A percentile compares a stretch with the other conserved stretches of the same genome.
phyloP scores from a whole-genome alignment of 208 protist genomes.

The Trypanosoma scelopori region DNA sequence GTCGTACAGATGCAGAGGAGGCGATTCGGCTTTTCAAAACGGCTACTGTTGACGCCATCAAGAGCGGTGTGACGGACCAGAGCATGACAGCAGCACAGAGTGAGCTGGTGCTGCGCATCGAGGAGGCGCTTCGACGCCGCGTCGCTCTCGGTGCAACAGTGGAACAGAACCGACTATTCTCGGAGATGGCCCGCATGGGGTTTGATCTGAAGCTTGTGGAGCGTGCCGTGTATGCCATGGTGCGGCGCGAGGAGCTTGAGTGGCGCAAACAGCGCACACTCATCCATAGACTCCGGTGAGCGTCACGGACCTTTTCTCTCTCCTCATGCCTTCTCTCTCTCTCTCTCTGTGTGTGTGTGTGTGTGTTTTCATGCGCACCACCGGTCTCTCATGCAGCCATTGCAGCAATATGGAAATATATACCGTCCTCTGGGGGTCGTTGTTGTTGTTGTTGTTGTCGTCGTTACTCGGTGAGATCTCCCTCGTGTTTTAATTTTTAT shows the following conservation, averaged over 20 bases:
- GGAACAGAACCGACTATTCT: slow-evolving; percentile 75
- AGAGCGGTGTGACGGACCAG: slow-evolving; percentile 74
- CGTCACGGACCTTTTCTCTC: not conserved
- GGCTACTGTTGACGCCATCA: slow-evolving; percentile 94
- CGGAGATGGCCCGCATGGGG: slow-evolving; percentile 80
- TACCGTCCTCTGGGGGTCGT: too few relatives aligned
- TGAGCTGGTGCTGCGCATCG: slow-evolving; percentile 79
- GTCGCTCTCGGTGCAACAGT: slow-evolving; percentile 85
- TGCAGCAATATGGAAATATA: too few relatives aligned
- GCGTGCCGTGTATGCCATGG: slow-evolving; percentile 87
- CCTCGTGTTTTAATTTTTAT: too few relatives aligned
- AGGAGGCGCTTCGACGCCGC: slow-evolving; percentile 80
- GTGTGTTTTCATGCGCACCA: too few relatives aligned
- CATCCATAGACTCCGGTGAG: slow-evolving; percentile 69
- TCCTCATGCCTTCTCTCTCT: too few relatives aligned
- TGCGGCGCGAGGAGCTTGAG: slow-evolving; percentile 84
- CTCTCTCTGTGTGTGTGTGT: too few relatives aligned
- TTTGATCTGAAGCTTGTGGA: slow-evolving; percentile 87
- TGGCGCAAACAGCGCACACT: slow-evolving; percentile 89
- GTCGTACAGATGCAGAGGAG: slow-evolving; percentile 91
- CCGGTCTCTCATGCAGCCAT: too few relatives aligned
- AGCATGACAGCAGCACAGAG: slow-evolving; percentile 83
- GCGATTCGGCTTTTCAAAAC: slow-evolving; percentile 95
- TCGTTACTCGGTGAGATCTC: too few relatives aligned
- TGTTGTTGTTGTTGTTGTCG: too few relatives aligned